Conservation (phyloP, 139 green algal genomes). For the Ettlia oleoabundans region DNA sequence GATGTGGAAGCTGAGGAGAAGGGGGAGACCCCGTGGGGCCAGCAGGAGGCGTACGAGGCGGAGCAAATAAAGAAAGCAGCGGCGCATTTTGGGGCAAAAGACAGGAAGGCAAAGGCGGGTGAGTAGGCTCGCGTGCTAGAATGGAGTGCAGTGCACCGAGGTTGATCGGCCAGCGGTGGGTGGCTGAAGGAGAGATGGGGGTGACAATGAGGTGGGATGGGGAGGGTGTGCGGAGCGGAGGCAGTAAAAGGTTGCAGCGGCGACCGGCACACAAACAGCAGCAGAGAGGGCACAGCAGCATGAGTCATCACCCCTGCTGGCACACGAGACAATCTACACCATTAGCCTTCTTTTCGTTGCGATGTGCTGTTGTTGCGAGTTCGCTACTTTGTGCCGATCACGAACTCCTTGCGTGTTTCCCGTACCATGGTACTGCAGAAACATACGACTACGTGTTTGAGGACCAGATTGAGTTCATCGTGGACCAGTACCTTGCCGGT, state of each 20-base stretch:
- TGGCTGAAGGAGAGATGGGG: no score
- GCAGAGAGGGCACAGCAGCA: no score
- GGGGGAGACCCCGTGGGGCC: slow-evolving; percentile 71
- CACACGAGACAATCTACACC: no score
- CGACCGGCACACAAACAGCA: no score
- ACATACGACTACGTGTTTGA: slow-evolving; percentile 93
- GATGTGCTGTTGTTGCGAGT: no score
- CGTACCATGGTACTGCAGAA: slow-evolving; percentile 1
- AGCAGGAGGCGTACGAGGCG: slow-evolving; percentile 94
- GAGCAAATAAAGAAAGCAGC: slow-evolving; percentile 84
- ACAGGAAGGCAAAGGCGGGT: slow-evolving; percentile 37
- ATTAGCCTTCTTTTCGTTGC: no score
- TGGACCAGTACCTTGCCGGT: slow-evolving; percentile 59
- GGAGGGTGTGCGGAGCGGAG: no score
- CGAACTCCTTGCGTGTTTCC: not conserved
- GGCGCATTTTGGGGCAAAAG: slow-evolving; percentile 60
- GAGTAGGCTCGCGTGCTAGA: not conserved
- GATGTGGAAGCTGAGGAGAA: slow-evolving; percentile 66
- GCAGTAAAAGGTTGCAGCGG: no score
- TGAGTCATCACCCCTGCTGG: no score
- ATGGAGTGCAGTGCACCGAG: no score
- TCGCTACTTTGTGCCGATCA: not conserved
- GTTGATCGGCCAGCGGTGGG: not conserved
- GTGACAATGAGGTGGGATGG: no score
- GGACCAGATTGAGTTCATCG: slow-evolving; percentile 97